These are phyloP conservation scores for Pistacia vera DNA, from an alignment of 345 rosid genomes.

Conservation along the genomic window DNA sequence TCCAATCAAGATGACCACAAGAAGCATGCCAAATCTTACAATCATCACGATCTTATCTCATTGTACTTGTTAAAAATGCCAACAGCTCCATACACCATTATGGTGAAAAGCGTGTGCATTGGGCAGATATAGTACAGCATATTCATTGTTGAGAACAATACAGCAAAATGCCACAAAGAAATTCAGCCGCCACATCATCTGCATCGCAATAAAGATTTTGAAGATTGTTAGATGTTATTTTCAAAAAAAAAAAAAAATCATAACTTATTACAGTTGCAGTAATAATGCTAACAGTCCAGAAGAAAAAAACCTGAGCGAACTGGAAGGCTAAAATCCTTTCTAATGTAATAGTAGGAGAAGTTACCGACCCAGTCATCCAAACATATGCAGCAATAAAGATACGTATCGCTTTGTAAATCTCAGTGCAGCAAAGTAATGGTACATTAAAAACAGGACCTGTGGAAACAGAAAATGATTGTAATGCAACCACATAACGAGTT, in stretches of 20 bases:
- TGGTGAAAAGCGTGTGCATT: conserved; percentile 95
- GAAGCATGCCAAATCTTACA: conserved; percentile 80
- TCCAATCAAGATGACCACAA: conserved; percentile 86
- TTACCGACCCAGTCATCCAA: conserved; percentile 99
- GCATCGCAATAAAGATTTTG: conserved; percentile 36
- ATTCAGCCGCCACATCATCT: conserved; percentile 99
- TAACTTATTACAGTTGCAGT: conserved; percentile 1
- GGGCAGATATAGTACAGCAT: conserved; percentile 97
- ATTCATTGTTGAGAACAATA: conserved; percentile 89
- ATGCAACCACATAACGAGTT: conserved; percentile 1
- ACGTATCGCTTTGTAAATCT: conserved; percentile 96
- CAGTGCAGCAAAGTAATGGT: conserved; percentile 98
- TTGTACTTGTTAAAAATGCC: conserved; percentile 85
- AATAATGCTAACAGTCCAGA: conserved; percentile 9
- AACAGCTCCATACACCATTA: conserved; percentile 94
- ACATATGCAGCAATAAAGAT: conserved; percentile 97
- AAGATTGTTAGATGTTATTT: conserved; percentile 17
- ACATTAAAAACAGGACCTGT: conserved; percentile 96
- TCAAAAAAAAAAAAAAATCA: background rate
- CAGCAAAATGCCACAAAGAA: conserved; percentile 91
- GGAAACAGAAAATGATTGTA: conserved; percentile 13
- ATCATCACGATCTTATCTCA: conserved; percentile 93
- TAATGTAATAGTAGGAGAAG: conserved; percentile 91
- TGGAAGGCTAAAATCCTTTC: conserved; percentile 92
- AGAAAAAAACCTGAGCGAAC: conserved; percentile 79